These are phyloP conservation scores for Cotoneaster glaucophyllus DNA, from an alignment of 306 rosid genomes.

Conservation along the genomic window DNA sequence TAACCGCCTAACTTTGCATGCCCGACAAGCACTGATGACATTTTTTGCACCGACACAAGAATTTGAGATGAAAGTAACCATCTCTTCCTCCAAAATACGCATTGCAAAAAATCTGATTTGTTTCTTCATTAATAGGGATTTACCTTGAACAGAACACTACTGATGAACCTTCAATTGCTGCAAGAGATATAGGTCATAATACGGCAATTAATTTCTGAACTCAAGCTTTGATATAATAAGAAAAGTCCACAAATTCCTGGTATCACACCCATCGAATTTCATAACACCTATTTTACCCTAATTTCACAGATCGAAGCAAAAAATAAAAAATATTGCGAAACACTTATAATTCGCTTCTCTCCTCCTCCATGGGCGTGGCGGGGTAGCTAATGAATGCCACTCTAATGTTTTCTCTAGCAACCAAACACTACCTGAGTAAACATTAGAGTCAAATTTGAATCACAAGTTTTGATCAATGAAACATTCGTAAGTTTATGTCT, in stretches of 20 bases:
- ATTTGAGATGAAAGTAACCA: constrained; percentile 15
- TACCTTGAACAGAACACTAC: constrained; percentile 91
- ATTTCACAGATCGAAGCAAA: neutral
- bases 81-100: constrained; percentile 2
- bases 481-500: neutral
- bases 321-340: neutral
- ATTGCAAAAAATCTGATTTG: neutral
- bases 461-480: neutral
- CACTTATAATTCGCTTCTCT: neutral
- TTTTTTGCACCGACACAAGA: constrained; percentile 71
- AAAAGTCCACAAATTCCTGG: neutral
- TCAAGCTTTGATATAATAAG: neutral
- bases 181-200: constrained; percentile 20
- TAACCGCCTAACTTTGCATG: constrained; percentile 64
- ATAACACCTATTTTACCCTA: neutral
- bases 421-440: neutral
- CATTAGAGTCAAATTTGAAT: neutral
- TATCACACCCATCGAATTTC: neutral
- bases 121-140: neutral
- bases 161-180: constrained; percentile 73
- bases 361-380: neutral
- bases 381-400: neutral
- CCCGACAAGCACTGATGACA: constrained; percentile 72
- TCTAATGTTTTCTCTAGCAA: neutral
- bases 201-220: constrained; percentile 15